Conservation (phyloP, 345 rosid species). For the Citrus maxima region DNA sequence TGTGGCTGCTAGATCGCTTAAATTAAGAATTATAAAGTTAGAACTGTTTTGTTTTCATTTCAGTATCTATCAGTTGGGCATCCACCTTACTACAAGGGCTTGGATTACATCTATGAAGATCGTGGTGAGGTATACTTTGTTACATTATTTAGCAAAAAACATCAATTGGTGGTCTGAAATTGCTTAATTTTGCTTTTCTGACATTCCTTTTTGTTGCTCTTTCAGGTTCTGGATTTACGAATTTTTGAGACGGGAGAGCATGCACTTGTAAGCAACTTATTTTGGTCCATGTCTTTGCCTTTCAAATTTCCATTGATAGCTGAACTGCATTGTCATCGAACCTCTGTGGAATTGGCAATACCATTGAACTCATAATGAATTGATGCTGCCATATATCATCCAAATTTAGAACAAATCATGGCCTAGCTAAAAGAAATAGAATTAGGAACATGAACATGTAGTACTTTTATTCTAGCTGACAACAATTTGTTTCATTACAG, state of each 20-base stretch:
- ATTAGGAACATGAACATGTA: neutral
- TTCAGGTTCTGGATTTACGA: conserved; percentile 71
- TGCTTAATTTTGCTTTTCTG: neutral
- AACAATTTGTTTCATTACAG: conserved; percentile 24
- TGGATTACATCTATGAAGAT: conserved; percentile 89
- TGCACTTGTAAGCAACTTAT: conserved; percentile 70
- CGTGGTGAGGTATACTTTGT: conserved; percentile 75
- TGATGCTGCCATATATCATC: neutral
- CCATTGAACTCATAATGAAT: too few relatives aligned
- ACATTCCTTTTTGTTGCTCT: neutral
- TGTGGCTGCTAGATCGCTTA: neutral
- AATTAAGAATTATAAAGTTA: neutral
- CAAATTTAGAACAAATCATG: neutral
- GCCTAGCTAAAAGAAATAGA: neutral
- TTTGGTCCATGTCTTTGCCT: neutral
- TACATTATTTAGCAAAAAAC: neutral
- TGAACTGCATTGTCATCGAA: neutral
- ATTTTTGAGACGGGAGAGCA: conserved; percentile 91
- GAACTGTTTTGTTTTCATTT: conserved; percentile 10
- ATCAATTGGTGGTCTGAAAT: neutral
- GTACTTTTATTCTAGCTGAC: neutral
- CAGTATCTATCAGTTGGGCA: conserved; percentile 96
- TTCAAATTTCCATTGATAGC: neutral
- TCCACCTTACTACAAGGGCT: conserved; percentile 89
- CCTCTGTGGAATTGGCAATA: neutral